Base-by-base conservation (phyloP, 345 rosid genomes). In the Erucastrum elatum region DNA sequence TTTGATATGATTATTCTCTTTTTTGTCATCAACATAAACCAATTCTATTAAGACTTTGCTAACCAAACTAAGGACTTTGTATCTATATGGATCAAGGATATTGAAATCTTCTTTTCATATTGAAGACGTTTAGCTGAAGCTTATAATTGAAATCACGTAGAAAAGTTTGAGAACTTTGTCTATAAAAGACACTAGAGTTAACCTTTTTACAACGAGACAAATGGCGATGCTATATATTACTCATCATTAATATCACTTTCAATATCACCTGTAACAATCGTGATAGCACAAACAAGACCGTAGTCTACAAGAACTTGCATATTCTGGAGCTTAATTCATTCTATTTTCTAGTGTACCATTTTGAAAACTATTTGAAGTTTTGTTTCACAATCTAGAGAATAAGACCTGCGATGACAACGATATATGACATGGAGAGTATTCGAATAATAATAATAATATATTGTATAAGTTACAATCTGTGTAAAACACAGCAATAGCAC, bases 401-500 rank as follows among this genome's bases (percentile, higher is more conserved):
- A 30, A 62, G 17, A 29, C 65, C 37, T 30, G 13, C 17, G 33
- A 29, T 62, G 10, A 62, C 0, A 31, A 62, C 21, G 17, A 33
- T 21, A 21, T 12, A 62, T 62, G 66, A 6, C 10, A 63, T 33
- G 44, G 12, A 33, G 41, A n/a, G 8, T 63, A 63, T 63, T 63
- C 66, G 41, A n/a, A 31, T 7, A 33, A 27, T 29, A 13, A 27
- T 29, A 13, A 13, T 29, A 5, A 30, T 4, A 61, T 60, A 9
- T 59, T 60, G 64, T n/a, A 64, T 64, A n/a, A n/a, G 12, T 62
- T 31, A 62, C 21, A 30, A 61, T 30, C 21, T 62, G 66, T 61
- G 75, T 21, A 37, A 70, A 60, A 70, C 31, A 7, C 64, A 69
- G 33, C 68, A 30, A 51, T 58, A 63, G 2, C 65, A 29, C 37